Evolutionary conservation across 768 basidiomycete species (phyloP), one percentile per base, ranked within the genome.

Genomic region (Russula lepida): DNA sequence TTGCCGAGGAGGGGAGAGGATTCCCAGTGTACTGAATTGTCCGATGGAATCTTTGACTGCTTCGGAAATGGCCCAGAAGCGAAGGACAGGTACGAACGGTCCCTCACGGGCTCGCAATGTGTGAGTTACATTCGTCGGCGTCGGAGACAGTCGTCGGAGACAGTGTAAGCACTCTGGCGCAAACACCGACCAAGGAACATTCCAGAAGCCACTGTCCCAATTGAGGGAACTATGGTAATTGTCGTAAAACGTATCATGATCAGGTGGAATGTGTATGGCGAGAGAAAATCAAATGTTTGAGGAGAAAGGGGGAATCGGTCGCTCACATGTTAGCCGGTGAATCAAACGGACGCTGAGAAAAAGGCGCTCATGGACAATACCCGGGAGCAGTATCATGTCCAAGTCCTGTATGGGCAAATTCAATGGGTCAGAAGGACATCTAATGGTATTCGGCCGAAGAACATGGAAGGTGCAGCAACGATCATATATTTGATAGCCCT

Each of bases 401-500:
- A 39, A 27, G 25, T 39, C 27, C 5, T 9, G 32, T 35, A 37
- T 5, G 50, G 51, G 4, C 7, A 23, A 37, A 21, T 9, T 6
- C 49, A 28, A 12, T 3, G n/a, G 21, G 41, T 12, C 5, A 8
- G 27, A 39, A 39, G 15, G n/a, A 43, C 7, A 41, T 32, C 41
- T n/a, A 32, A 21, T 28, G 9, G 17, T 4, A 23, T 28, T 27
- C 27, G n/a, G 6, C 49, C 41, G 21, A 25, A 44, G 6, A n/a
- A n/a, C 11, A 32, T 30, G 39, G 33, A 19, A 15, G 28, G 21
- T 33, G 54, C 41, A 13, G 32, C 48, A 56, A 35, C 32, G 43
- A 56, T 56, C 54, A 56, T 6, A 6, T 23, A 37, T 57, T 43
- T 57, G 60, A 47, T 62, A 44, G 43, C 3, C 12, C 43, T 47